phyloP scores from a whole-genome alignment of 2,329 filamentous ascomycete genomes.

The Didymella pinodella region DNA sequence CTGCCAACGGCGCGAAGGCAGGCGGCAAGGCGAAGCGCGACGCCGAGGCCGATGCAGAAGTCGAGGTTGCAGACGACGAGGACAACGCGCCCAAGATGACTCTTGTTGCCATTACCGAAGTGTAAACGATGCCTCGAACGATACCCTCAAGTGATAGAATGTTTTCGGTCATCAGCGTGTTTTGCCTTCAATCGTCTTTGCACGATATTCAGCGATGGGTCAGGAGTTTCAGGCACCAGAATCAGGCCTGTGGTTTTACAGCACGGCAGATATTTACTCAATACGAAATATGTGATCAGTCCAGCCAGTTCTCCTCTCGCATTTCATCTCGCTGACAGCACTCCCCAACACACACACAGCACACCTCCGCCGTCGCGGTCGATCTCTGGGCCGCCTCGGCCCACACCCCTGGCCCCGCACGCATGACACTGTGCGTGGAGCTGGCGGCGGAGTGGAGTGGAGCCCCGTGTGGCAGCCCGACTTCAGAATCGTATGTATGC shows the following conservation, averaged over 20 bases:
- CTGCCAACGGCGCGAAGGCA: conserved; percentile 44
- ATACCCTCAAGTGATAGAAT: conserved; percentile 4
- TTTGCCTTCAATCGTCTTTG: conserved; percentile 14
- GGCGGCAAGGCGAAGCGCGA: conserved; percentile 34
- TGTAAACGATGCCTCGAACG: conserved; percentile 30
- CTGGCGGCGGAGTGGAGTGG: conserved; percentile 2
- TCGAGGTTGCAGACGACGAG: conserved; percentile 44
- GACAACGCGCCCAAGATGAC: conserved; percentile 49
- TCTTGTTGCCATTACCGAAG: conserved; percentile 51
- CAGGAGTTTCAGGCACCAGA: conserved; percentile 6
- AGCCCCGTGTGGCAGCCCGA: conserved; percentile 8
- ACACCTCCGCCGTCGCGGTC: neutral
- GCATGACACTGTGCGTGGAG: neutral
- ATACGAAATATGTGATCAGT: conserved; percentile 9
- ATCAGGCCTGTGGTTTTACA: conserved; percentile 3
- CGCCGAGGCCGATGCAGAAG: conserved; percentile 25
- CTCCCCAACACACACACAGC: neutral
- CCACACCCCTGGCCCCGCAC: conserved; percentile 11
- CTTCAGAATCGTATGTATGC: conserved; percentile 1
- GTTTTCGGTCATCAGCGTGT: neutral
- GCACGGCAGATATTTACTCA: conserved; percentile 2
- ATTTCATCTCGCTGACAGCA: neutral
- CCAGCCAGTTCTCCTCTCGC: neutral
- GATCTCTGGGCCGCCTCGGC: conserved; percentile 8
- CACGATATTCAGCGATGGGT: conserved; percentile 16